Percentiles rank a stretch among this genome's conserved stretches.
Conservation (phyloP, 768 basidiomycete species). For the Lactarius vividus region DNA sequence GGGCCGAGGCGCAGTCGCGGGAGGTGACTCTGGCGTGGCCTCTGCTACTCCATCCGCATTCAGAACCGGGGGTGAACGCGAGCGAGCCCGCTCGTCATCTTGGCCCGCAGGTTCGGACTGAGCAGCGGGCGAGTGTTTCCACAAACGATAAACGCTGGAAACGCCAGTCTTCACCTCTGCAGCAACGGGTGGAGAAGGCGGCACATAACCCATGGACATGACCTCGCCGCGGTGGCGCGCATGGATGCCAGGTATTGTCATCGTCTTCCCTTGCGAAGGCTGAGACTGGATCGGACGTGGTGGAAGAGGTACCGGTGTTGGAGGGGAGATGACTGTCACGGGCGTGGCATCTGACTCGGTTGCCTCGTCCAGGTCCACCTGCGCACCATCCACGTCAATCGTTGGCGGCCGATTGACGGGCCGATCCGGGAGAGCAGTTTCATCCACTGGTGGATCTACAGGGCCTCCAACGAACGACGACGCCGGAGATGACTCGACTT, state of each 20-base stretch:
- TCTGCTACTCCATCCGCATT: constrained; percentile 8
- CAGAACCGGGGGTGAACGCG: background rate
- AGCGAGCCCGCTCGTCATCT: constrained; percentile 10
- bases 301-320: constrained; percentile 23
- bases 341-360: background rate
- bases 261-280: constrained; percentile 68
- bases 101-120: constrained; percentile 16
- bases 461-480: constrained; percentile 26
- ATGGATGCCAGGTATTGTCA: constrained; percentile 88
- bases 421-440: constrained; percentile 3
- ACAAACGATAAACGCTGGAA: constrained; percentile 70
- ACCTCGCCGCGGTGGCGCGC: constrained; percentile 81
- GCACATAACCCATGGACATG: constrained; percentile 79
- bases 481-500: constrained; percentile 31
- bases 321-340: constrained; percentile 2
- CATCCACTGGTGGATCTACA: constrained; percentile 5
- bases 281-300: constrained; percentile 65
- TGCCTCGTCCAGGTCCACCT: constrained; percentile 2
- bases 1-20: constrained; percentile 23
- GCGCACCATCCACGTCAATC: constrained; percentile 14
- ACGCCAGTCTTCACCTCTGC: constrained; percentile 48
- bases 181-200: constrained; percentile 42
- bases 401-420: background rate
- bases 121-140: constrained; percentile 52
- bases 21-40: constrained; percentile 4